A percentile compares a stretch with the other conserved stretches of the same genome.
Evolutionary conservation across 148 eudicot species (phyloP).

Genomic region (Simmondsia chinensis): DNA sequence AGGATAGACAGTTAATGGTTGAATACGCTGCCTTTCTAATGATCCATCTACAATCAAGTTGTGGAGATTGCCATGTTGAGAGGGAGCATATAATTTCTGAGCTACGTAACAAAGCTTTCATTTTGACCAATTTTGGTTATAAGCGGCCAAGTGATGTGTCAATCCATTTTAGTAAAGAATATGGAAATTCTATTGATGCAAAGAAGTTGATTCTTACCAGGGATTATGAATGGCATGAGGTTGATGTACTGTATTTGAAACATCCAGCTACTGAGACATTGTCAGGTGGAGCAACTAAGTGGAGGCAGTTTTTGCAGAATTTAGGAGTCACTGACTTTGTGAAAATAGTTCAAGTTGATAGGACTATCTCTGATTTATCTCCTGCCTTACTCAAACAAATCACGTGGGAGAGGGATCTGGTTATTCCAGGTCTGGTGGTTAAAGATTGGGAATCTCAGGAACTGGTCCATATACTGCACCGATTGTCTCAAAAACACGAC

Average conservation of each 20-base stretch:
- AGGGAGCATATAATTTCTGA: constrained; percentile 53
- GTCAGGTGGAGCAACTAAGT: constrained; percentile 41
- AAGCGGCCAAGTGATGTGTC: constrained; percentile 46
- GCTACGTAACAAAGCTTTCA: constrained; percentile 45
- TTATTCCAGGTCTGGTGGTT: constrained; percentile 30
- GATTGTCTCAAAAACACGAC: constrained; percentile 37
- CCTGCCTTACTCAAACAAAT: constrained; percentile 21
- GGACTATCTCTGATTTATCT: constrained; percentile 37
- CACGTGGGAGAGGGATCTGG: constrained; percentile 19
- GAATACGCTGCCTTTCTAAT: constrained; percentile 71
- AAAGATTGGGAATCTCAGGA: constrained; percentile 92
- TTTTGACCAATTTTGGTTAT: constrained; percentile 76
- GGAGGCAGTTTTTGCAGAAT: constrained; percentile 70
- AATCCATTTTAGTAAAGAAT: constrained; percentile 63
- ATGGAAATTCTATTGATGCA: constrained; percentile 55
- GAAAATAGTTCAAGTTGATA: constrained; percentile 46
- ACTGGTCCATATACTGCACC: constrained; percentile 40
- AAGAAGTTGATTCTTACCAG: constrained; percentile 40
- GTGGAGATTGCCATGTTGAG: constrained; percentile 52
- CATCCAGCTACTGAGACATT: constrained; percentile 49
- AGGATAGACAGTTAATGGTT: constrained; percentile 34
- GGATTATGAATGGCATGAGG: constrained; percentile 68
- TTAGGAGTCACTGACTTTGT: constrained; percentile 84
- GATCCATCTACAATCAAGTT: constrained; percentile 74
- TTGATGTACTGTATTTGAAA: constrained; percentile 48